Base-by-base conservation (phyloP, 805 yeast genomes). In the Wickerhamiella vanderwaltii region DNA sequence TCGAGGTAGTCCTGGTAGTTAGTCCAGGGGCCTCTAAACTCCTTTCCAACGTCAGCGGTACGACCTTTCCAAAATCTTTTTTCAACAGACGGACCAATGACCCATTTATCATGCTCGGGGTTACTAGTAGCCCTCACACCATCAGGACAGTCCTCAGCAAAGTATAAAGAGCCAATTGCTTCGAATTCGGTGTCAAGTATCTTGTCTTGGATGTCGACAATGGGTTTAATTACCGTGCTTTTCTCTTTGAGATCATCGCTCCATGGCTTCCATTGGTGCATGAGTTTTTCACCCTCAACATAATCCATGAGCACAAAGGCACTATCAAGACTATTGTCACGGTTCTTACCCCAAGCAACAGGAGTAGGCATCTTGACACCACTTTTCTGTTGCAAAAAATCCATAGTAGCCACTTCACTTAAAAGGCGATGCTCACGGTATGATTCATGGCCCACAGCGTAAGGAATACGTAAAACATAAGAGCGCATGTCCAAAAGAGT, bases 351-450 rank as follows among this genome's bases (percentile, higher is more conserved):
- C 55, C 73, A 67, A 2, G 79, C 71, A 43, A 75, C 63, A 9
- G 83, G 81, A 51, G 72, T 75, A 31, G 96, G 96, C 33, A 82
- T 82, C 29, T 43, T 40, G 37, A 80, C 59, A 9, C 75, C 75
- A 42, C 82, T 62, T 56, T 84, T 83, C 48, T 71, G 60, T 26
- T 67, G 59, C 43, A 79, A 68, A 59, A 82, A 91, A 61, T 88
- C 97, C 68, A 83, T 66, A 1, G 97, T 88, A 16, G 98, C 98
- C 41, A 78, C 95, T 61, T 88, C 98, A 57, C 86, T 75, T 58
- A 80, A 77, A 54, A 88, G 67, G 51, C 83, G 77, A 20, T 51
- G 48, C 41, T 50, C 46, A 46, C 79, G 69, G 35, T 74, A 69
- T 43, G 75, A 75, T 24, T 77, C 70, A 41, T 67, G 67, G 44